Base-by-base conservation (phyloP, 75 land plant genomes). In the Picea glauca region DNA sequence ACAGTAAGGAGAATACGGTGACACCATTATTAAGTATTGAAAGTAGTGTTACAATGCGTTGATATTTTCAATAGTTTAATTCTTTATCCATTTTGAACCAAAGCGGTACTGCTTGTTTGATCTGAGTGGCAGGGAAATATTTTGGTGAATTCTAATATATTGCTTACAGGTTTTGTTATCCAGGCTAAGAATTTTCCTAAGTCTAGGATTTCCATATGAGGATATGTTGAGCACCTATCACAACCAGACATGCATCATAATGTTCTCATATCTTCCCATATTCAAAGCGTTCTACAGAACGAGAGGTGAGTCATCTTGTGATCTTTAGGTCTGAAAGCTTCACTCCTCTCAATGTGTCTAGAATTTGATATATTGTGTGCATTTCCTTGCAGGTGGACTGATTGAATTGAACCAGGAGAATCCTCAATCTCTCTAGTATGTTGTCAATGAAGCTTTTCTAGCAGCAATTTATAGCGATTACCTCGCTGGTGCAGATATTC, bases 151-250 rank as follows among this genome's bases (percentile, higher is more conserved):
- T 26, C 26, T 26, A 26, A 26, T 26, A 26, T 26, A 26, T 26
- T 26, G 0, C 26, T 26, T 26, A 26, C 72, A 93, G 95, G 81
- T 94, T 57, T 91, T 94, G 46, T 83, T 94, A 66, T 86, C 90
- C 46, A 90, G 98, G n/a, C 67, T 92, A 70, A 78, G 91, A 60
- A 78, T 94, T 60, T 83, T 90, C 76, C 78, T 90, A 77, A 84
- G 87, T 79, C 98, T 95, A 11, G 93, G 93, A 1, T 94, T 90
- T 85, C 98, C 98, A 54, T 94, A 92, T 72, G 98, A 92, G 59
- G 91, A 90, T 46, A 82, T 89, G 3, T 79, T 94, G 78, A 85
- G 78, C 76, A 84, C 90, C 33, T 94, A 84, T 76, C 90, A 91
- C 76, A 92, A 94, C 79, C 87, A 94, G 80, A 94, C 98, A 1